These are phyloP conservation scores for Albugo laibachii DNA, from an alignment of 352 stramenopile species.

Conservation along the genomic window DNA sequence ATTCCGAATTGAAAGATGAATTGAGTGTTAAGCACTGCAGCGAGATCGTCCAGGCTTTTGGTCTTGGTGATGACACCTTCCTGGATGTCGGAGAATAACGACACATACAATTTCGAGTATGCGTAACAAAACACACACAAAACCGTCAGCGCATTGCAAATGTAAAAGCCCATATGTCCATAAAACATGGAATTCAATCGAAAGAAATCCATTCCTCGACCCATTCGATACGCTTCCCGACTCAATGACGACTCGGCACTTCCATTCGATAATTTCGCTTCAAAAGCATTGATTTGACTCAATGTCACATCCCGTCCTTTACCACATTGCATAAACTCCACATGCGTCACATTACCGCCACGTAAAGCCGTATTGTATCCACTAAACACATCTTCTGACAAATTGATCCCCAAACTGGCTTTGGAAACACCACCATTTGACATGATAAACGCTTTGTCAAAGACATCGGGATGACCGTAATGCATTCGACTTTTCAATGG, in stretches of 20 bases:
- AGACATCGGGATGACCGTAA: constrained; percentile 76
- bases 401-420: constrained; percentile 73
- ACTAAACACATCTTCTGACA: constrained; percentile 81
- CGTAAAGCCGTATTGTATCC: constrained; percentile 72
- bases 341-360: constrained; percentile 56
- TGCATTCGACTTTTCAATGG: constrained; percentile 67
- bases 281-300: constrained; percentile 77
- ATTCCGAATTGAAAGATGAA: constrained; percentile 77
- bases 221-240: constrained; percentile 65
- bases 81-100: constrained; percentile 39
- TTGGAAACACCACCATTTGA: constrained; percentile 70
- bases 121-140: constrained; percentile 74
- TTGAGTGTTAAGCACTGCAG: constrained; percentile 69
- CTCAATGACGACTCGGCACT: constrained; percentile 60
- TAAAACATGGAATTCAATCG: constrained; percentile 82
- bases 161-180: constrained; percentile 78
- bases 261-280: constrained; percentile 75
- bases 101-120: constrained; percentile 69
- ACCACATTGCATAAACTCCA: constrained; percentile 80
- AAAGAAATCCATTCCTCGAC: constrained; percentile 60
- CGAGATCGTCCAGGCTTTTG: constrained; percentile 34
- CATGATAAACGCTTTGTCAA: constrained; percentile 76
- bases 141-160: constrained; percentile 72
- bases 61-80: constrained; percentile 36
- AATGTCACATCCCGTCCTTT: constrained; percentile 76